phyloP scores from a whole-genome alignment of 1,284 basidiomycete genomes.

The Athelia sp. region DNA sequence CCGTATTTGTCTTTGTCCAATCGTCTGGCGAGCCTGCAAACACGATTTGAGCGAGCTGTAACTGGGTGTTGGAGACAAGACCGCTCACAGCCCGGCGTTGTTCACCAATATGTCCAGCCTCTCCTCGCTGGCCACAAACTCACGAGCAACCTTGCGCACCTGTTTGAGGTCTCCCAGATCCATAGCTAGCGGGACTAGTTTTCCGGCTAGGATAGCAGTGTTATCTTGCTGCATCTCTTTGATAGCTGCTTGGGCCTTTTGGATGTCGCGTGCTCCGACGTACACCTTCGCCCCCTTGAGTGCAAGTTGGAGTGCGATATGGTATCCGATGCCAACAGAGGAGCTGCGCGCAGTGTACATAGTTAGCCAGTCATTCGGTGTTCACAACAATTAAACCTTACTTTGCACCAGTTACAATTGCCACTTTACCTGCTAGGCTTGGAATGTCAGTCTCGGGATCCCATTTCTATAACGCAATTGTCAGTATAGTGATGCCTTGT shows the following conservation, averaged over 20 bases:
- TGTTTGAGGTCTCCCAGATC: slow-evolving; percentile 14
- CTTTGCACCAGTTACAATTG: background rate
- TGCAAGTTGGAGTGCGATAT: slow-evolving; percentile 14
- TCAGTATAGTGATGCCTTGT: background rate
- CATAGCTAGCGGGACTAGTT: slow-evolving; percentile 14
- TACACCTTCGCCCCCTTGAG: slow-evolving; percentile 18
- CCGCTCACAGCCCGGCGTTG: background rate
- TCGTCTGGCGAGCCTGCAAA: background rate
- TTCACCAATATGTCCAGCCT: slow-evolving; percentile 1
- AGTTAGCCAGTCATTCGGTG: background rate
- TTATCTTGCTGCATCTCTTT: slow-evolving; percentile 4
- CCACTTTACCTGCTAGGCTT: background rate
- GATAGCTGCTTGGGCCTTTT: slow-evolving; percentile 9
- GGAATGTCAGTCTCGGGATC: background rate
- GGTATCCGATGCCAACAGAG: slow-evolving; percentile 12
- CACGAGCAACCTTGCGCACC: slow-evolving; percentile 6
- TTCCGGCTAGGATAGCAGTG: background rate
- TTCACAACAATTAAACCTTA: too few species aligned
- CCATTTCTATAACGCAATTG: background rate
- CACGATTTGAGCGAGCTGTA: background rate
- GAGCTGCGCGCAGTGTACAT: background rate
- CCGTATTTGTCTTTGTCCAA: slow-evolving; percentile 5
- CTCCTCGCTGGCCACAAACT: background rate
- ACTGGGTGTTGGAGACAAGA: background rate
- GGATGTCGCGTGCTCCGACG: slow-evolving; percentile 11